A percentile compares a stretch with the other conserved stretches of the same genome.
Conservation (phyloP, 2,329 filamentous ascomycete species). For the Hypomyces rosellus region DNA sequence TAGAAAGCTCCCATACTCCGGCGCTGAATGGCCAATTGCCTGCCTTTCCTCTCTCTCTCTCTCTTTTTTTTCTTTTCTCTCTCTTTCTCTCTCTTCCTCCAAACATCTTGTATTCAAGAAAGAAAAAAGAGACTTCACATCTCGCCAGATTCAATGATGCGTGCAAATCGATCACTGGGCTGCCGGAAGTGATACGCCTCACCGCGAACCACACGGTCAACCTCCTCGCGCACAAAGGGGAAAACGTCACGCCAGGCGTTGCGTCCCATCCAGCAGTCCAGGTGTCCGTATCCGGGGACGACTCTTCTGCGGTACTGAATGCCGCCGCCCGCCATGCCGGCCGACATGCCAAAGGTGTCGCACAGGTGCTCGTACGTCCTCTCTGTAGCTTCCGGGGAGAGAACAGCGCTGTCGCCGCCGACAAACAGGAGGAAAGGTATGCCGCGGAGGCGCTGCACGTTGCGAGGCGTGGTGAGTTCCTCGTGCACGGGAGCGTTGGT, state of each 20-base stretch:
- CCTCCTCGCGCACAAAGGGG: conserved; percentile 47
- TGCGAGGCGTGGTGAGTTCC: conserved; percentile 42
- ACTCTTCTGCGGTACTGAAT: conserved; percentile 46
- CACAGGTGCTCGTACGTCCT: conserved; percentile 47
- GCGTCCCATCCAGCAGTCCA: conserved; percentile 58
- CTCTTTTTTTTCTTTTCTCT: too few species aligned
- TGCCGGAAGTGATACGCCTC: conserved; percentile 9
- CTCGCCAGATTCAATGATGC: neutral
- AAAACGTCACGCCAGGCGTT: conserved; percentile 55
- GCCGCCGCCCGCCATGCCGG: conserved; percentile 20
- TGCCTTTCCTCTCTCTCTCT: too few species aligned
- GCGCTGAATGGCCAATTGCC: too few species aligned
- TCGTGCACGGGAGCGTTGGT: conserved; percentile 43
- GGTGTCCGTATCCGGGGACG: conserved; percentile 52
- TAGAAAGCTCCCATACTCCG: too few species aligned
- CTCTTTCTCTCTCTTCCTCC: too few species aligned
- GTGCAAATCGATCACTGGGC: conserved; percentile 7
- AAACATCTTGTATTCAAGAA: too few species aligned
- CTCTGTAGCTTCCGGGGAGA: conserved; percentile 48
- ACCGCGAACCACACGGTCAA: conserved; percentile 40
- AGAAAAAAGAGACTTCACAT: neutral
- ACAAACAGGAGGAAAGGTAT: conserved; percentile 52
- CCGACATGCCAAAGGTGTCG: conserved; percentile 40
- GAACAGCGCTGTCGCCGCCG: conserved; percentile 50
- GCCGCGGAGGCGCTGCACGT: conserved; percentile 43